Conservation (phyloP, 2,329 filamentous ascomycete species). For the Leptographium lundbergii region DNA sequence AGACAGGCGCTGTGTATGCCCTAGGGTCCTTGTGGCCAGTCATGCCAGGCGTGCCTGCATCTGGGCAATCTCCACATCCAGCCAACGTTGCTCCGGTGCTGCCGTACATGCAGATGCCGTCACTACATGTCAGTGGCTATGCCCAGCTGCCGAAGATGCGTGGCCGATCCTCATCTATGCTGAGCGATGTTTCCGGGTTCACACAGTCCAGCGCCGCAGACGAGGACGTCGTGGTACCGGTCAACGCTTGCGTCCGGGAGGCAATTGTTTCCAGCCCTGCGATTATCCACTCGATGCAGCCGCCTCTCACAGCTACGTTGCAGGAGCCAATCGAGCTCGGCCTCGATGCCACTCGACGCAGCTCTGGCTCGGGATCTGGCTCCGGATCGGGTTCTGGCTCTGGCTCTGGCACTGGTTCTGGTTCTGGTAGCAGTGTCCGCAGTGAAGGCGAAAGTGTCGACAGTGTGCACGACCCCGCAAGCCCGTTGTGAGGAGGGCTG, state of each 20-base stretch:
- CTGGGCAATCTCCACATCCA: conserved; percentile 6
- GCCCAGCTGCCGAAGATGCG: conserved; percentile 24
- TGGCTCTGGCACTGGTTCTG: conserved; percentile 12
- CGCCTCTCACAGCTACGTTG: conserved; percentile 9
- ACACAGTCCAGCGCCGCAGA: conserved; percentile 48
- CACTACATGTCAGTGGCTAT: background rate
- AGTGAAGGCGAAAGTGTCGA: conserved; percentile 34
- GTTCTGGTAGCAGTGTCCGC: conserved; percentile 22
- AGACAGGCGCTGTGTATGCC: conserved; percentile 1
- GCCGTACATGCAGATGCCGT: conserved; percentile 19
- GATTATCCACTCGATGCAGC: conserved; percentile 6
- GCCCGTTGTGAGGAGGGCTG: conserved; percentile 24
- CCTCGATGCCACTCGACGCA: conserved; percentile 11
- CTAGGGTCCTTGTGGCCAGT: conserved; percentile 2
- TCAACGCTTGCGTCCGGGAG: background rate
- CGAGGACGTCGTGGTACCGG: conserved; percentile 18
- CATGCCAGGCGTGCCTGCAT: background rate
- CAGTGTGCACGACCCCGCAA: conserved; percentile 39
- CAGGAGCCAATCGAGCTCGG: conserved; percentile 13
- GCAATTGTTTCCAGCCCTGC: conserved; percentile 2
- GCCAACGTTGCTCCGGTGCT: conserved; percentile 9
- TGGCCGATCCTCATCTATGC: conserved; percentile 53
- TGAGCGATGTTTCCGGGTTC: conserved; percentile 54
- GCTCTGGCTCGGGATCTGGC: conserved; percentile 17
- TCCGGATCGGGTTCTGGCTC: conserved; percentile 11